Evolutionary conservation across 305 asterid species (phyloP), one percentile per base, ranked within the genome.

Genomic region (Solanum hybrid): DNA sequence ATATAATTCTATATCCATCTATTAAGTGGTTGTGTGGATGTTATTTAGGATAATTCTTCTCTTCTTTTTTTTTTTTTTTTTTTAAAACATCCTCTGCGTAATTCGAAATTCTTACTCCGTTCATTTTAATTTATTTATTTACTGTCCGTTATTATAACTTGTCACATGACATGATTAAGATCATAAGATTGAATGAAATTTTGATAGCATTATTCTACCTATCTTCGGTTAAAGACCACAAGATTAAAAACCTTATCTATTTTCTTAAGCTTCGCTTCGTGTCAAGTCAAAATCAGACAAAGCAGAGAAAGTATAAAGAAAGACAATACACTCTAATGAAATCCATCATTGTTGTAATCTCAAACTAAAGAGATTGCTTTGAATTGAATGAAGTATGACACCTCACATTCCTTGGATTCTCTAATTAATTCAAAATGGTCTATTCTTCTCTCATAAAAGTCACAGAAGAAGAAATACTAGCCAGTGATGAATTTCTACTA

Each of bases 351-450:
- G 22, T 11, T 78, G 19, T 36, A 78, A 78, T 36, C 1, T 36
- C 32, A 78, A 76, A 19, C 11, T 76, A 78, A 78, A 5, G 11
- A 22, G 17, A 35, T 87, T 51, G 77, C 37, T 40, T 80, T 84
- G 51, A 82, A 84, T 80, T 89, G 35, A 82, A 84, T 80, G 78
- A 12, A 79, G 35, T 60, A 60, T 64, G 75, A n/a, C 75, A 56
- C 40, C 51, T 88, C 66, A 78, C 27, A 31, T n/a, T 73, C 85
- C 36, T 89, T 27, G 90, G 90, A 89, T 89, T 81, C 90, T 88
- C 77, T 80, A 73, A 29, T 80, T 60, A 80, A 34, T 77, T 86
- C 77, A 71, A 71, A 26, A 71, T 71, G 32, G 78, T 14, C 79
- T 4, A 32, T 27, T 82, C 19, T 82, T 64, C 26, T 66, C 40